Evolutionary conservation across 345 rosid genomes (phyloP).

Genomic region (Syzygium grande): DNA sequence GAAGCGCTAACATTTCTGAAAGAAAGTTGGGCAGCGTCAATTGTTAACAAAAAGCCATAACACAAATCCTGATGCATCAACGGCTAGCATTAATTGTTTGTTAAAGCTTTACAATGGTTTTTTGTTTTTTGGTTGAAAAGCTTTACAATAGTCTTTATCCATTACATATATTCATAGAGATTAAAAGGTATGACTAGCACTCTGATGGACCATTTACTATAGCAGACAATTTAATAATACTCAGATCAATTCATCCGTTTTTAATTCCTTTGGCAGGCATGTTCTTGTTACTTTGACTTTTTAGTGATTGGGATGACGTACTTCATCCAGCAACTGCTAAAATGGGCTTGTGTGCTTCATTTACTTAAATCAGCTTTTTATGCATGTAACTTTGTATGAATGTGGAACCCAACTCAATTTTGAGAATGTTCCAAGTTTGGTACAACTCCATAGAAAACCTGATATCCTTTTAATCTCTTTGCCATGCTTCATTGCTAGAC

Average conservation of each 20-base stretch:
- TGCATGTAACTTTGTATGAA: not conserved
- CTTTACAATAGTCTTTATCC: not conserved
- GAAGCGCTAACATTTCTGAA: not conserved
- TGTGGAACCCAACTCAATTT: not conserved
- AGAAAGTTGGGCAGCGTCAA: not conserved
- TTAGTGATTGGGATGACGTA: not conserved
- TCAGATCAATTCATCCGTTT: not conserved
- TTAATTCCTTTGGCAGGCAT: not conserved
- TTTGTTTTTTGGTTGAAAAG: not conserved
- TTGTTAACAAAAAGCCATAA: not conserved
- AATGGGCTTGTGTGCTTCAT: not conserved
- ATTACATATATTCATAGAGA: not conserved
- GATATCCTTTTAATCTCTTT: not conserved
- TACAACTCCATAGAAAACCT: not conserved
- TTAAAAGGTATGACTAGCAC: not conserved
- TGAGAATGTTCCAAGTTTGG: not conserved
- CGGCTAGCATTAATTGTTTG: not conserved
- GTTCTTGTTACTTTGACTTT: not conserved
- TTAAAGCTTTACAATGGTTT: not conserved
- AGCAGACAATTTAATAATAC: not conserved
- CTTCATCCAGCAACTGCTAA: not conserved
- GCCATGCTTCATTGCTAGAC: not conserved
- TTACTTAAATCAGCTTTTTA: not conserved
- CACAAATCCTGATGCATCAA: not conserved
- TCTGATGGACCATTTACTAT: not conserved